Evolutionary conservation across 2,329 filamentous ascomycete genomes (phyloP), one percentile per base, ranked within the genome.

Genomic region (Cryphonectria carpinicola): DNA sequence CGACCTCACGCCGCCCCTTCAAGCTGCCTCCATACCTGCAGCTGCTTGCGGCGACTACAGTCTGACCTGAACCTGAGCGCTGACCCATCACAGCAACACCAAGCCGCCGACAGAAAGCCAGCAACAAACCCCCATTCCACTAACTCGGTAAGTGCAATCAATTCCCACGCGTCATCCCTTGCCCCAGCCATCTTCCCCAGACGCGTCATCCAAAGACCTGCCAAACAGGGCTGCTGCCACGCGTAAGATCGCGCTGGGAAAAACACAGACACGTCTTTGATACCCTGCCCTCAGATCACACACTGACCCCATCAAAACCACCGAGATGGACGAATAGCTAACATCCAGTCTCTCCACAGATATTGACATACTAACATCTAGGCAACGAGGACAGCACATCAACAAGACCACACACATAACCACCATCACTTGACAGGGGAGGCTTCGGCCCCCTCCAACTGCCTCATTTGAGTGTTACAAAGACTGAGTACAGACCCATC

Each of bases 401-500:
- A 19, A n/a, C 46, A 52, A 56, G 22, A 60, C 60, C 60, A 17
- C 7, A 37, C 37, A 32, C 22, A 39, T 39, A 39, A 39, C 37
- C 17, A 7, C 43, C 43, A 46, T 61, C 58, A 17, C 60, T 8
- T 28, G 22, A 17, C 39, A 43, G 22, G 60, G 22, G 60, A 19
- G 43, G 60, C 37, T 22, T 17, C n/a, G n/a, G 60, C 37, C 35
- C 37, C 22, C 5, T 41, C 37, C 60, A 41, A 17, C 60, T 25
- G 60, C 60, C 60, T 43, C 37, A 28, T 14, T 43, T 28, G 37
- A 63, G 60, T 63, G 37, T 37, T 63, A 63, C n/a, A 39, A 63
- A 63, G 10, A 63, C 60, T 11, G 60, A 63, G 60, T 63, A 61
- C 60, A 43, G 37, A n/a, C 37, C n/a, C 60, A 37, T 43, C 60